Conservation (phyloP, 345 rosid species). For the Fremontodendron californicum region DNA sequence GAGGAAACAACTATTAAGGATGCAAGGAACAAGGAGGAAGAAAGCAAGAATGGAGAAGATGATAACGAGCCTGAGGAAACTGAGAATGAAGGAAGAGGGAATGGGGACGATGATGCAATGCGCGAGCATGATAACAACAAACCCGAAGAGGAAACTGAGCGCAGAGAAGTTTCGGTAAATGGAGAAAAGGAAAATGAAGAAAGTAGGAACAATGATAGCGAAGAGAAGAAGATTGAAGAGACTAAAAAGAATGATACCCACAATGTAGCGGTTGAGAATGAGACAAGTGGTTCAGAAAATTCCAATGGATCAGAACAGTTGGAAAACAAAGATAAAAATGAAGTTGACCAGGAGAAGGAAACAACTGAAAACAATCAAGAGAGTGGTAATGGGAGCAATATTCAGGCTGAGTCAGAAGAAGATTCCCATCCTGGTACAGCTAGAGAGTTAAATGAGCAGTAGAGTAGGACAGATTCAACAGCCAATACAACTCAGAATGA, state of each 20-base stretch:
- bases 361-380: constrained; percentile 25
- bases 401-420: constrained; percentile 21
- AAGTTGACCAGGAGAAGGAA: constrained; percentile 8
- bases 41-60: constrained; percentile 32
- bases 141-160: constrained; percentile 30
- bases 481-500: constrained; percentile 24
- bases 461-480: constrained; percentile 13
- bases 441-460: constrained; percentile 22
- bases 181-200: constrained; percentile 28
- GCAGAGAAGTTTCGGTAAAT: constrained; percentile 23
- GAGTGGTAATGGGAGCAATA: constrained; percentile 18
- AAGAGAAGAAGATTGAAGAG: not conserved
- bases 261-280: constrained; percentile 23
- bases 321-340: constrained; percentile 32
- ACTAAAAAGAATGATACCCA: constrained; percentile 23
- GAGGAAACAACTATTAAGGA: constrained; percentile 32
- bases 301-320: constrained; percentile 26
- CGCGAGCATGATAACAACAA: constrained; percentile 24
- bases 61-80: constrained; percentile 35
- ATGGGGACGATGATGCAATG: constrained; percentile 20
- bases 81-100: constrained; percentile 24
- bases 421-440: constrained; percentile 1
- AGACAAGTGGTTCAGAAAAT: constrained; percentile 20
- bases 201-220: not conserved
- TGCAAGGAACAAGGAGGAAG: constrained; percentile 39